Base-by-base conservation (phyloP, 1,139 yeast genomes). In the Blastobotrys malaysiensis region DNA sequence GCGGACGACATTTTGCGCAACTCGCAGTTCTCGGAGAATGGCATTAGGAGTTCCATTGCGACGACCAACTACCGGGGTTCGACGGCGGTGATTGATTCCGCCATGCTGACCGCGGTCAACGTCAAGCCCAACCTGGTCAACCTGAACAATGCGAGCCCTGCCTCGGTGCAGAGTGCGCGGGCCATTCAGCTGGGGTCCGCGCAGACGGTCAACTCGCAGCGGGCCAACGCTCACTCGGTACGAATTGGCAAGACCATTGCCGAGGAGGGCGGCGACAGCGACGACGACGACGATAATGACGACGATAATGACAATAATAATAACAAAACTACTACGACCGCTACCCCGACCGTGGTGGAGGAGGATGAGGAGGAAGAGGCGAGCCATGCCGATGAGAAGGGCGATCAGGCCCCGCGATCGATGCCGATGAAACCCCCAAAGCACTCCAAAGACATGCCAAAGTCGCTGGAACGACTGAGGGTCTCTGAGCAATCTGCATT, bases 11-110 rank as follows among this genome's bases (percentile, higher is more conserved):
- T 63, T 9, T 50, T 63, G 39, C 56, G 65, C n/a, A 57, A 59
- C 45, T 59, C 63, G 14, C 62, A 59, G 22, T 49, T 60, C 11
- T 54, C 60, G 11, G 49, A 51, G 43, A 56, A 51, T n/a, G 58
- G 54, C 27, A 58, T 64, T 36, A 60, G 71, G 14, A 57, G 63
- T 6, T 63, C 68, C 6, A 64, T 68, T 45, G 70, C 69, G n/a
- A 62, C 71, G 6, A 59, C 65, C 18, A 61, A 61, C 55, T 68
- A 68, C 55, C 51, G 72, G 19, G 71, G 69, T 16, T 66, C 70
- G 14, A 64, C 68, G 7, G 69, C 68, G 6, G 64, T 59, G 45
- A 61, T 63, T 44, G 56, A 61, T 14, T 57, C 65, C 11, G 66
- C 67, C 43, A 62, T 60, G 53, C 61, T 60, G 54, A 65, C 69